phyloP scores from a whole-genome alignment of 208 protist genomes.

The Acanthamoeba rhysodes region DNA sequence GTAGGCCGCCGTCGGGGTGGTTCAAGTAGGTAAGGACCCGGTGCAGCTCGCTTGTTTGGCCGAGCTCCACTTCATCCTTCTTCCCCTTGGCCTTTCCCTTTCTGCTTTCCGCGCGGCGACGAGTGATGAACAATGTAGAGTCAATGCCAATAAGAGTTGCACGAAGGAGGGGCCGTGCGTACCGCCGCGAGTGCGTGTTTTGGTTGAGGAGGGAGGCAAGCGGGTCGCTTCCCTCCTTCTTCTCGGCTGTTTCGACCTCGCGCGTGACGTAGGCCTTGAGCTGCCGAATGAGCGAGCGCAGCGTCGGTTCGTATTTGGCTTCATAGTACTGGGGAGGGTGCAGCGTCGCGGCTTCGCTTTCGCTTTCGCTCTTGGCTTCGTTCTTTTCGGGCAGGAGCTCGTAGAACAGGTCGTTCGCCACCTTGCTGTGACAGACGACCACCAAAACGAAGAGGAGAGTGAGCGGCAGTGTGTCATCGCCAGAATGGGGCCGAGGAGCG shows the following conservation, averaged over 20 bases:
- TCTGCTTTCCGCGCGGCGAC: background rate
- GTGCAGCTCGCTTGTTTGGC: background rate
- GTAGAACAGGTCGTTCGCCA: constrained; percentile 14
- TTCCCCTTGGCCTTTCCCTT: background rate
- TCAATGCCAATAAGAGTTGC: too few species aligned
- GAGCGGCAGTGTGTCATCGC: too few species aligned
- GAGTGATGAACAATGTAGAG: background rate
- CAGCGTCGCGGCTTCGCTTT: background rate
- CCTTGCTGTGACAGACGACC: background rate
- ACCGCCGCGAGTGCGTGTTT: background rate
- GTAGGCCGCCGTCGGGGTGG: background rate
- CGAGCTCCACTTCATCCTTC: background rate
- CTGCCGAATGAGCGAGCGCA: background rate
- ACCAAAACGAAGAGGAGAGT: too few species aligned
- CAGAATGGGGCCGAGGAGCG: too few species aligned
- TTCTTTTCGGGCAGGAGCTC: background rate
- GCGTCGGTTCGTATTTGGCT: constrained; percentile 8
- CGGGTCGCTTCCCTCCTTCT: background rate
- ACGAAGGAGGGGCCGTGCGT: background rate
- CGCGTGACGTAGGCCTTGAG: background rate
- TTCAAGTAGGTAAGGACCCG: background rate
- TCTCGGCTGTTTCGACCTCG: background rate
- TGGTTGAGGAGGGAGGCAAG: background rate
- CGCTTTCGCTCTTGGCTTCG: background rate
- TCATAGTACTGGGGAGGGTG: background rate